These are phyloP conservation scores for Balakata baccata DNA, from an alignment of 345 rosid species.

Conservation along the genomic window DNA sequence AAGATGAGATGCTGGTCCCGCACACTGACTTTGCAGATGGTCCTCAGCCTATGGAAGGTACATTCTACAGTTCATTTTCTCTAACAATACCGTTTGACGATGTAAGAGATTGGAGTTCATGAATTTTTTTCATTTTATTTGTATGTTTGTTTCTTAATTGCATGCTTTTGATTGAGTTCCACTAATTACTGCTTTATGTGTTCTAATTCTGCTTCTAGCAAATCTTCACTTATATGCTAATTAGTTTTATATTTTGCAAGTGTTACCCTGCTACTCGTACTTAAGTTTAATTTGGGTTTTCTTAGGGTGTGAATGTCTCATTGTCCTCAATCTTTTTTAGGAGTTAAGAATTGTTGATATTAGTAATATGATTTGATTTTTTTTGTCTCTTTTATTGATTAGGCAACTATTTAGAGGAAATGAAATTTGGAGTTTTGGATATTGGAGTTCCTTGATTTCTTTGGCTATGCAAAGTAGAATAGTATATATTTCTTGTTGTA, in stretches of 20 bases:
- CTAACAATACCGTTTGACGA: not conserved
- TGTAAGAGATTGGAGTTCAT: not conserved
- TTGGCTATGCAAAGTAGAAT: not conserved
- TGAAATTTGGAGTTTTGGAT: not conserved
- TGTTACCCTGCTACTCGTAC: not conserved
- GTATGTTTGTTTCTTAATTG: not conserved
- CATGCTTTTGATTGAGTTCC: not conserved
- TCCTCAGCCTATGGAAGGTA: conserved; percentile 51
- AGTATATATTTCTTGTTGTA: not conserved
- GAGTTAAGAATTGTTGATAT: not conserved
- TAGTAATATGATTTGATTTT: not conserved
- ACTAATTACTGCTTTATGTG: too few relatives aligned
- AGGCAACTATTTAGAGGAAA: not conserved
- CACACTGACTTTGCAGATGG: conserved; percentile 34
- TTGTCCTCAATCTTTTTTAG: not conserved
- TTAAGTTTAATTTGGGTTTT: not conserved
- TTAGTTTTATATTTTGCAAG: not conserved
- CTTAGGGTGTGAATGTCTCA: not conserved
- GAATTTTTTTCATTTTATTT: not conserved
- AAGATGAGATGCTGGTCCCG: conserved; percentile 46
- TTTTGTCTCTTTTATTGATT: not conserved
- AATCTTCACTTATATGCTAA: too few relatives aligned
- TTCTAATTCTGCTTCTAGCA: not conserved
- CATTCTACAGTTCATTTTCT: not conserved
- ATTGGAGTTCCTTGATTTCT: conserved; percentile 1